Percentiles rank a stretch among this genome's conserved stretches.
phyloP scores from a whole-genome alignment of 2,329 filamentous ascomycete genomes.

The Ophiostoma triangulosporum region DNA sequence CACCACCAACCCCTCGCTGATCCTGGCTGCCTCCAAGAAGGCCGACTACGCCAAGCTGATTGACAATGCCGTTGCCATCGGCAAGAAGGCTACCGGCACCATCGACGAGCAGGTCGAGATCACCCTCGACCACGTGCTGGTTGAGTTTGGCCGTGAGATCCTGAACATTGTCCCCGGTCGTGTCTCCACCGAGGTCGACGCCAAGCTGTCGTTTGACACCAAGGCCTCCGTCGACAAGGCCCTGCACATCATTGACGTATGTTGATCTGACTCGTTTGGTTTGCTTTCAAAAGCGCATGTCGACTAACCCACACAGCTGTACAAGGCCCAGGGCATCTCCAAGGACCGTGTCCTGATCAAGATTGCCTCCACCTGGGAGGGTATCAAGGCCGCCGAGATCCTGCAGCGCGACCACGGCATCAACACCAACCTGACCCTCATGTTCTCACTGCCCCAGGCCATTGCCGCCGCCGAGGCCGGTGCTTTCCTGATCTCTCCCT shows the following conservation, averaged over 20 bases:
- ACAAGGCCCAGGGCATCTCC: conserved; percentile 79
- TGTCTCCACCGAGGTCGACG: conserved; percentile 98
- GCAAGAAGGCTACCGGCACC: conserved; percentile 58
- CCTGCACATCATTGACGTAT: conserved; percentile 84
- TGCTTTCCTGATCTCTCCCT: conserved; percentile 96
- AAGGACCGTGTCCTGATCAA: conserved; percentile 98
- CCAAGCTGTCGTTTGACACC: conserved; percentile 88
- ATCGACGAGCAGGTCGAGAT: conserved; percentile 76
- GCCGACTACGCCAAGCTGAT: conserved; percentile 87
- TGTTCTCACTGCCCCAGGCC: conserved; percentile 93
- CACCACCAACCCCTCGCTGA: conserved; percentile 98
- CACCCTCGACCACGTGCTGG: conserved; percentile 84
- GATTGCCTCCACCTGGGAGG: conserved; percentile 98
- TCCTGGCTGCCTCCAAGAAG: conserved; percentile 97
- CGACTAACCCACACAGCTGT: conserved; percentile 48
- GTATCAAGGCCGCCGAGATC: conserved; percentile 96
- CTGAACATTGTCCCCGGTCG: conserved; percentile 94
- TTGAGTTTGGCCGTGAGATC: conserved; percentile 97
- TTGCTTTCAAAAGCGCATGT: not conserved
- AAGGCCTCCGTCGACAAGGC: conserved; percentile 89
- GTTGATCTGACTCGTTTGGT: not conserved
- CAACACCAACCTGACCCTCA: conserved; percentile 97
- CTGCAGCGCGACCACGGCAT: conserved; percentile 90
- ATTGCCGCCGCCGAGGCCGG: conserved; percentile 90
- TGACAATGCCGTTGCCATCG: conserved; percentile 70